These are phyloP conservation scores for Euphrasia arctica DNA, from an alignment of 305 asterid species.

Conservation along the genomic window DNA sequence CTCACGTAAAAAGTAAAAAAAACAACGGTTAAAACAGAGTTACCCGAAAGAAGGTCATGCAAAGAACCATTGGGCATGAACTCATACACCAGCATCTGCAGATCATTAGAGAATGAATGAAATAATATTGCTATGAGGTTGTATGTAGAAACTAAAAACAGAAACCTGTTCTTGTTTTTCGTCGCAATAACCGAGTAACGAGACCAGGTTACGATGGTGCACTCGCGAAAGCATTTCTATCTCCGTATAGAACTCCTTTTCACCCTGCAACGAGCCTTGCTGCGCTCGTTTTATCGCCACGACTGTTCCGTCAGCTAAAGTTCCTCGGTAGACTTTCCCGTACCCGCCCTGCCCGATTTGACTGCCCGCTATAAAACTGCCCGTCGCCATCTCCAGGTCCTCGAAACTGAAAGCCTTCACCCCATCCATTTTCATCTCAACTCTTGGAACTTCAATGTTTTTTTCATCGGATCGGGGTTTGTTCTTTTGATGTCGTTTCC, in stretches of 20 bases:
- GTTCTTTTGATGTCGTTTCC: constrained; percentile 20
- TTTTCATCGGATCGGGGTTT: constrained; percentile 5
- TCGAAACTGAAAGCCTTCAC: constrained; percentile 45
- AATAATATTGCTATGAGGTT: neutral
- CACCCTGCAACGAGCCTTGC: constrained; percentile 49
- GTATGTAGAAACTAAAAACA: neutral
- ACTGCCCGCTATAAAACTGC: constrained; percentile 29
- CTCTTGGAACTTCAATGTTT: constrained; percentile 26
- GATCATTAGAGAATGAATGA: constrained; percentile 12
- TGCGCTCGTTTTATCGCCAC: constrained; percentile 56
- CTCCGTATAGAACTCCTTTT: constrained; percentile 52
- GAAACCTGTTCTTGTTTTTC: constrained; percentile 47
- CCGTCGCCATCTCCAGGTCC: constrained; percentile 38
- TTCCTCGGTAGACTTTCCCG: constrained; percentile 51
- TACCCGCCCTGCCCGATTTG: constrained; percentile 58
- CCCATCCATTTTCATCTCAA: constrained; percentile 45
- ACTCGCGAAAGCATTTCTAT: constrained; percentile 48
- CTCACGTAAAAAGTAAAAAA: neutral
- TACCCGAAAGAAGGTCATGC: constrained; percentile 48
- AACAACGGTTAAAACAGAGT: neutral
- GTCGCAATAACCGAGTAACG: constrained; percentile 50
- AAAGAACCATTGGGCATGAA: constrained; percentile 54
- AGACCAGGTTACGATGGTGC: constrained; percentile 52
- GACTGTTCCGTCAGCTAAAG: constrained; percentile 30
- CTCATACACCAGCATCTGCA: constrained; percentile 56